These are phyloP conservation scores for Eudorina sp. DNA, from an alignment of 139 green algal genomes.

Conservation along the genomic window DNA sequence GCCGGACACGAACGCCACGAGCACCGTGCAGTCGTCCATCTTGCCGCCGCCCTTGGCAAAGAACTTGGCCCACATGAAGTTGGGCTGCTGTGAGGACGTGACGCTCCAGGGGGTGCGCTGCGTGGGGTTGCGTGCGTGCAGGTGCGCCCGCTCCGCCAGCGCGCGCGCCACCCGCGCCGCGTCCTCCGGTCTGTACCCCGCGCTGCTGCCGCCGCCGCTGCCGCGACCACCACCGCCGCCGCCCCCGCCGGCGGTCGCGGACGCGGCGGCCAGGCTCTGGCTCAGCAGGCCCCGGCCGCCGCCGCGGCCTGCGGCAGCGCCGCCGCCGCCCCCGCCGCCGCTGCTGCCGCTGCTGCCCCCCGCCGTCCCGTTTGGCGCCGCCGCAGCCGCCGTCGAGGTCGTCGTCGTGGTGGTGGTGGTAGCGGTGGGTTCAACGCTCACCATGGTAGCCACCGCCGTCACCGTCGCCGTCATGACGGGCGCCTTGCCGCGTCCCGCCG, in stretches of 20 bases:
- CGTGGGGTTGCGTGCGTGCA: conserved; percentile 58
- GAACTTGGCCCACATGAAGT: conserved; percentile 59
- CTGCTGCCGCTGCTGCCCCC: background rate
- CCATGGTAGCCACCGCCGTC: background rate
- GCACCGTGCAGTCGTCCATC: conserved; percentile 62
- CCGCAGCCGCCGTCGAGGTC: background rate
- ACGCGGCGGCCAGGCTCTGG: conserved; percentile 22
- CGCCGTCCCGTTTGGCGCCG: background rate
- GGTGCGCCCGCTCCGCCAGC: conserved; percentile 52
- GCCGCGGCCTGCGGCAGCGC: background rate
- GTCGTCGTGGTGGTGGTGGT: too few species aligned
- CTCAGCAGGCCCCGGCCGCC: conserved; percentile 25
- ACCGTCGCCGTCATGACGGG: background rate
- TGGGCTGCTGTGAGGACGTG: conserved; percentile 52
- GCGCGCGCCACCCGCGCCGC: conserved; percentile 28
- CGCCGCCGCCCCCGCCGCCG: background rate
- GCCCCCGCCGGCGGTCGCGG: background rate
- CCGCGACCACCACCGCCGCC: background rate
- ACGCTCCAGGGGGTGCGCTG: conserved; percentile 65
- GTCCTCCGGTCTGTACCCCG: background rate
- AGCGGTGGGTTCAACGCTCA: too few species aligned
- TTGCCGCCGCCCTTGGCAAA: conserved; percentile 64
- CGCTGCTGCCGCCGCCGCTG: background rate
- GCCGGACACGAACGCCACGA: conserved; percentile 52
- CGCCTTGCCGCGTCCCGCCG: conserved; percentile 17